These are phyloP conservation scores for Rhizophora mangle DNA, from an alignment of 345 rosid species.

Conservation along the genomic window DNA sequence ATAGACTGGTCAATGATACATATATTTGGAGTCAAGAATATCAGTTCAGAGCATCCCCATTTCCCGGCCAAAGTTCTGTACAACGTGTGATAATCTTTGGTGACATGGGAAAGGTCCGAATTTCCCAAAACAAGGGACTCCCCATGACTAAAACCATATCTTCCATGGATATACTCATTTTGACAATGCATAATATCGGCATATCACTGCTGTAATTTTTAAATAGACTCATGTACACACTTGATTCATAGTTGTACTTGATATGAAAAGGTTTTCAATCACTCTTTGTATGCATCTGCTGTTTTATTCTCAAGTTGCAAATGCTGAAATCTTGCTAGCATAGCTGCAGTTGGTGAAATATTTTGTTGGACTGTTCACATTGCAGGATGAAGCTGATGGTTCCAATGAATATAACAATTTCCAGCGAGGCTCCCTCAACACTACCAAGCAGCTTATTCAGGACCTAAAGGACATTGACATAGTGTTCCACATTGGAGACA, in stretches of 20 bases:
- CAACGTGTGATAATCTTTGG: constrained; percentile 70
- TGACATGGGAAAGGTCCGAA: constrained; percentile 82
- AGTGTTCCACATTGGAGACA: constrained; percentile 69
- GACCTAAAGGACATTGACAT: constrained; percentile 53
- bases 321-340: no score
- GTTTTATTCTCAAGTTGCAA: no score
- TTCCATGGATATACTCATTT: not conserved
- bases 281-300: no score
- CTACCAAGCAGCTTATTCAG: constrained; percentile 55
- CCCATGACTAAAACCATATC: not conserved
- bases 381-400: constrained; percentile 65
- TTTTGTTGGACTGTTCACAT: not conserved
- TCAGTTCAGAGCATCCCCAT: constrained; percentile 64
- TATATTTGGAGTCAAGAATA: constrained; percentile 59
- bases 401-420: constrained; percentile 51
- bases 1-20: constrained; percentile 43
- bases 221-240: not conserved
- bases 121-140: not conserved
- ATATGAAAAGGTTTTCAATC: no score
- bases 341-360: constrained; percentile 7
- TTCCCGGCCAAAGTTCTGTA: constrained; percentile 62
- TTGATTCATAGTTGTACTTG: not conserved
- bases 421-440: constrained; percentile 56
- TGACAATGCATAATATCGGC: not conserved
- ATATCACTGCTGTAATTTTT: not conserved